Conservation (phyloP, 1,284 basidiomycete species). For the Ustilago xerochloae region DNA sequence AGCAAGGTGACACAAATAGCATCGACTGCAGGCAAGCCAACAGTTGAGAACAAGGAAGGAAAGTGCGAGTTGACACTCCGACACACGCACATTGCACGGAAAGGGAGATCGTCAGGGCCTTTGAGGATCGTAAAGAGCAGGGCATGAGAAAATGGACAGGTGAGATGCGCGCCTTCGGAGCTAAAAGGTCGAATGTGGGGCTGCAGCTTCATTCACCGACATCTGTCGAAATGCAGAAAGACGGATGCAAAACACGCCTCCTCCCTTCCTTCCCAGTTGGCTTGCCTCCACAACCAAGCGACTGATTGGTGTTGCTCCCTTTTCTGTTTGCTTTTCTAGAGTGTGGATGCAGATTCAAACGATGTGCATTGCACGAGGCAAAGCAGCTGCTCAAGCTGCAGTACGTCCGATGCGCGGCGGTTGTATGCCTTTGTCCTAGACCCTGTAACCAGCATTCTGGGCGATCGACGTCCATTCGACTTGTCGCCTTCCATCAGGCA, state of each 20-base stretch:
- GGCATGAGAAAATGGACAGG: neutral
- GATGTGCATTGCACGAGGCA: too few relatives aligned
- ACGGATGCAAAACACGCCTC: neutral
- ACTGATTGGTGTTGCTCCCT: neutral
- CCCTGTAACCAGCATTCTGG: neutral
- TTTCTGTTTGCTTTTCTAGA: neutral
- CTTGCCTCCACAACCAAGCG: too few relatives aligned
- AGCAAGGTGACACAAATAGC: neutral
- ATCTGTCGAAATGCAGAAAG: neutral
- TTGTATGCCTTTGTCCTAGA: neutral
- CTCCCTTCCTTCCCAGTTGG: neutral
- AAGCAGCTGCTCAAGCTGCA: neutral
- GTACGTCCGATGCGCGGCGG: neutral
- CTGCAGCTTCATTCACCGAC: neutral
- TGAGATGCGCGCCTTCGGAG: neutral
- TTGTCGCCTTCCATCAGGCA: too few relatives aligned
- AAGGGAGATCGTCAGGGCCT: neutral
- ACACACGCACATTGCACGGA: neutral
- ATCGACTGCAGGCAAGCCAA: neutral
- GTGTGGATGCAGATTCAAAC: neutral
- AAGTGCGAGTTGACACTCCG: neutral
- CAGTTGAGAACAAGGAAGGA: too few relatives aligned
- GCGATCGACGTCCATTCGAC: too few relatives aligned
- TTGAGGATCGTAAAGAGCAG: neutral
- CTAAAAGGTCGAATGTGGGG: neutral